Evolutionary conservation across 768 basidiomycete species (phyloP).

Genomic region (Pleurotus eryngii): DNA sequence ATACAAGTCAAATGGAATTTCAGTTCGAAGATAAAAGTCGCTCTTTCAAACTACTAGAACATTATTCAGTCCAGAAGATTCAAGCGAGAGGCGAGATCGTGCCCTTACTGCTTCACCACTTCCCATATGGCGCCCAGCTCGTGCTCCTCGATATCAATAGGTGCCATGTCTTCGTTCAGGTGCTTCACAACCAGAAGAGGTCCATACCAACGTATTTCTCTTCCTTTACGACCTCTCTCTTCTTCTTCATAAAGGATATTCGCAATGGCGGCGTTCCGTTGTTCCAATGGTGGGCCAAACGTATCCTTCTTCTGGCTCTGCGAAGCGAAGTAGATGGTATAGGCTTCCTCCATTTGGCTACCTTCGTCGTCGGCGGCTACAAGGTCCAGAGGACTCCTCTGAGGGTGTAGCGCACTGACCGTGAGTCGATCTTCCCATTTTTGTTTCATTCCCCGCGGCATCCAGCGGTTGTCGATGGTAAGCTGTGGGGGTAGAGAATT

Average conservation of each 20-base stretch:
- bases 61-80: too few species aligned
- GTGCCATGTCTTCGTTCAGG: background rate
- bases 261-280: slow-evolving; percentile 2
- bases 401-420: background rate
- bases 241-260: background rate
- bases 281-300: background rate
- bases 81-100: too few species aligned
- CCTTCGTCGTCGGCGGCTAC: background rate
- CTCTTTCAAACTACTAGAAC: too few species aligned
- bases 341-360: background rate
- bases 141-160: background rate
- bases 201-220: background rate
- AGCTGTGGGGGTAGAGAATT: background rate
- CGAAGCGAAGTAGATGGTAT: background rate
- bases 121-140: background rate
- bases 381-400: too few species aligned
- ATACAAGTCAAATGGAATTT: too few species aligned
- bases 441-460: slow-evolving; percentile 4
- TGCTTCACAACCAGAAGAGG: slow-evolving; percentile 2
- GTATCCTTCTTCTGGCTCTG: slow-evolving; percentile 4
- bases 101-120: background rate
- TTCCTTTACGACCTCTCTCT: background rate
- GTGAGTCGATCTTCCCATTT: slow-evolving; percentile 5
- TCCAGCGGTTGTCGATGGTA: slow-evolving; percentile 1
- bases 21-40: too few species aligned